phyloP scores from a whole-genome alignment of 164 flowering plant species.

The Macadamia integrifolia region DNA sequence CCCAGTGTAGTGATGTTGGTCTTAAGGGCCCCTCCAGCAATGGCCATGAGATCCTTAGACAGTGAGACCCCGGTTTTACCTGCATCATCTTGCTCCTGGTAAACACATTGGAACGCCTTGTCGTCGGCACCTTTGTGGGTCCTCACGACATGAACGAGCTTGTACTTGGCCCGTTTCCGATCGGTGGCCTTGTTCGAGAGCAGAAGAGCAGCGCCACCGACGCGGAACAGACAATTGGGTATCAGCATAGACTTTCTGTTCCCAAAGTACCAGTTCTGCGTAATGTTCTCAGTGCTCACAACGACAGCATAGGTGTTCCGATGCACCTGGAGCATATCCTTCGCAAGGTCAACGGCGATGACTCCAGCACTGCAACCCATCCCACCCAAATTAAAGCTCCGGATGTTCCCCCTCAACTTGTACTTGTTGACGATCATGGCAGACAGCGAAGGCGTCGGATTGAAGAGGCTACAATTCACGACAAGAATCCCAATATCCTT shows the following conservation, averaged over 20 bases:
- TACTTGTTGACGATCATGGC: neutral
- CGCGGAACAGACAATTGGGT: neutral
- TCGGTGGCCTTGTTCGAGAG: constrained; percentile 19
- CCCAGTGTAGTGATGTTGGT: constrained; percentile 17
- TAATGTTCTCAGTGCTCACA: neutral
- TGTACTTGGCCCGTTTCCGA: constrained; percentile 13
- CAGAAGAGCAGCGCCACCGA: constrained; percentile 24
- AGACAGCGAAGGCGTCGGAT: neutral
- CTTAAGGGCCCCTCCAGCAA: constrained; percentile 12
- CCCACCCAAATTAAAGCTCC: neutral
- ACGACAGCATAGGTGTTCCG: neutral
- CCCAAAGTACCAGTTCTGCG: neutral
- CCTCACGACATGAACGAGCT: constrained; percentile 14
- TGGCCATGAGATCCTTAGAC: constrained; percentile 17
- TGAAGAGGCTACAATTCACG: neutral
- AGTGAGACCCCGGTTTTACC: constrained; percentile 10
- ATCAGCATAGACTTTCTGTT: neutral
- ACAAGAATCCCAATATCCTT: constrained; percentile 1
- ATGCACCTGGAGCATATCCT: neutral
- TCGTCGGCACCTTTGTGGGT: constrained; percentile 21
- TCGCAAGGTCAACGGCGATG: neutral
- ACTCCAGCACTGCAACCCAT: constrained; percentile 1
- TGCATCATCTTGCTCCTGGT: constrained; percentile 12
- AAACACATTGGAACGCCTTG: constrained; percentile 13
- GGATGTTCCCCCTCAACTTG: neutral